Conservation (phyloP, 768 basidiomycete genomes). For the Leccinum rimulosum region DNA sequence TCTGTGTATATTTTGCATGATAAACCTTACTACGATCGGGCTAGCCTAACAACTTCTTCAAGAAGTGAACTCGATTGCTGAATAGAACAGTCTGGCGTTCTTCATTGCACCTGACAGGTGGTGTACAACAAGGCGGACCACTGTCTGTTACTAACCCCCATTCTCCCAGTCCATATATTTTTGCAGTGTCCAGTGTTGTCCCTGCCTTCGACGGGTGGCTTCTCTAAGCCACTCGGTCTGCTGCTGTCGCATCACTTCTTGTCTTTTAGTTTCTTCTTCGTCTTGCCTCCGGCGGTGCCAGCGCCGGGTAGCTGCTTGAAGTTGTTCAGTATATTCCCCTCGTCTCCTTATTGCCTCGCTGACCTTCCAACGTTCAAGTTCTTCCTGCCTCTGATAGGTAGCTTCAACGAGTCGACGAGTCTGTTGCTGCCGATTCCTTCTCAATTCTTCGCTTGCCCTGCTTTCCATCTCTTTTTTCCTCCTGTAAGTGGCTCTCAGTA, state of each 20-base stretch:
- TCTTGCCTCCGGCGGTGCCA: background rate
- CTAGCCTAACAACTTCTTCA: background rate
- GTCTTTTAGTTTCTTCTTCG: background rate
- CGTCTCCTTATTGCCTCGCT: background rate
- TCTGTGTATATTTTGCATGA: no score
- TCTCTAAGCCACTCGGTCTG: background rate
- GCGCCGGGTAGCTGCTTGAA: background rate
- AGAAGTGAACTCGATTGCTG: background rate
- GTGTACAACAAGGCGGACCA: no score
- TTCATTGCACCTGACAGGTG: no score
- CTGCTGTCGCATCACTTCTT: background rate
- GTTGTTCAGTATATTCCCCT: background rate
- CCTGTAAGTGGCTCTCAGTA: background rate
- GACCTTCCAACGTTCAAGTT: background rate
- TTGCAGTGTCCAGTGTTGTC: background rate
- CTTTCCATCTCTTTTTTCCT: background rate
- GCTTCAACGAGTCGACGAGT: background rate
- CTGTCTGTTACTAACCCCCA: no score
- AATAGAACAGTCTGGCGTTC: background rate
- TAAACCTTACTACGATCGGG: no score
- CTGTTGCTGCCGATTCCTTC: background rate
- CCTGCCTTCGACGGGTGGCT: background rate
- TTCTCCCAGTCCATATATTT: no score
- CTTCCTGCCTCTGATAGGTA: background rate
- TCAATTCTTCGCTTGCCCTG: background rate